phyloP scores from a whole-genome alignment of 306 rosid genomes.

The Trifolium subterraneum region DNA sequence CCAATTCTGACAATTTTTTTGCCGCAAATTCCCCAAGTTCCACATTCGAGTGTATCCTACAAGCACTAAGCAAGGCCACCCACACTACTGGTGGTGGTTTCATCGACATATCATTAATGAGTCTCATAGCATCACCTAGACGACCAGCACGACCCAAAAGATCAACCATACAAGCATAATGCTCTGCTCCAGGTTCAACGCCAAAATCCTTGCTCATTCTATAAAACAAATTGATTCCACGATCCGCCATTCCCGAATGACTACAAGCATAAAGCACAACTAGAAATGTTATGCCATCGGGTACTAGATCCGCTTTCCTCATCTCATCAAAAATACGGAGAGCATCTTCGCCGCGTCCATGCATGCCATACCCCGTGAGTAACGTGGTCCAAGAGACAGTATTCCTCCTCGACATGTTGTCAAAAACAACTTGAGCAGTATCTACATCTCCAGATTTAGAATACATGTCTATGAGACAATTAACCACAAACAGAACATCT shows the following conservation, averaged over 20 bases:
- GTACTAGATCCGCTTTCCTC: constrained; percentile 54
- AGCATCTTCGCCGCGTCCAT: constrained; percentile 85
- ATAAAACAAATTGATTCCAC: constrained; percentile 66
- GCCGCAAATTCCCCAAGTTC: constrained; percentile 86
- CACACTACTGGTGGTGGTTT: constrained; percentile 74
- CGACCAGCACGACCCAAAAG: constrained; percentile 85
- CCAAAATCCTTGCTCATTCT: constrained; percentile 65
- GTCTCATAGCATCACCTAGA: constrained; percentile 62
- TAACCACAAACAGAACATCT: constrained; percentile 59
- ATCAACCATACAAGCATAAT: constrained; percentile 91
- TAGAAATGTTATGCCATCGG: constrained; percentile 77
- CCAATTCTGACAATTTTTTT: constrained; percentile 52
- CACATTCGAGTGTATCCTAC: constrained; percentile 70
- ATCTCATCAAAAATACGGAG: constrained; percentile 66
- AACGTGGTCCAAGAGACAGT: constrained; percentile 87
- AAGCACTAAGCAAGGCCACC: constrained; percentile 81
- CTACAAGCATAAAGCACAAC: constrained; percentile 87
- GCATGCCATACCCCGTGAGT: constrained; percentile 84
- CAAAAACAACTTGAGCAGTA: constrained; percentile 69
- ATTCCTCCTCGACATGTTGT: constrained; percentile 61
- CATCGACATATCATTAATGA: constrained; percentile 73
- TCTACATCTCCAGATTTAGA: constrained; percentile 83
- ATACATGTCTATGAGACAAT: constrained; percentile 90
- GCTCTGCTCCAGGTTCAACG: constrained; percentile 73
- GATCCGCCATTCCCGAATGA: constrained; percentile 81